Percentiles rank a stretch among this genome's conserved stretches.
Evolutionary conservation across 169 alveolate genomes (phyloP).

Genomic region (Eimeria maxima): DNA sequence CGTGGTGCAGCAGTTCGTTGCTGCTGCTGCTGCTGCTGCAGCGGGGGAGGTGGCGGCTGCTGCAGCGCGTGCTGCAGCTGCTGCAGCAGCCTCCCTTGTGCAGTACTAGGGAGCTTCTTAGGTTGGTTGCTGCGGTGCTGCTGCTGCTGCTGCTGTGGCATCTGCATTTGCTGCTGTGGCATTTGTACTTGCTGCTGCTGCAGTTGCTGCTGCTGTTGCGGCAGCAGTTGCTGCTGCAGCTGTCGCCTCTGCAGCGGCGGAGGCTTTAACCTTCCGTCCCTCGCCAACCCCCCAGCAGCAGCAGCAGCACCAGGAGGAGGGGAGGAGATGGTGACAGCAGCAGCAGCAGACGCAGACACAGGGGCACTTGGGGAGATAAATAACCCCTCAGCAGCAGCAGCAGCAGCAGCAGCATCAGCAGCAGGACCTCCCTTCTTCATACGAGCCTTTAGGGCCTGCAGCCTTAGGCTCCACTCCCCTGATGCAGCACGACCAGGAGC

Average conservation of each 20-base stretch:
- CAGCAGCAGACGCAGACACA: background rate
- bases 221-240: constrained; percentile 39
- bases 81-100: background rate
- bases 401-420: background rate
- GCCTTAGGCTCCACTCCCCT: background rate
- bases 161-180: too few relatives aligned
- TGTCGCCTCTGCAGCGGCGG: constrained; percentile 53
- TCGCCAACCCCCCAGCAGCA: constrained; percentile 20
- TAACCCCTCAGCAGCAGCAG: background rate
- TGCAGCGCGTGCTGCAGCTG: constrained; percentile 18
- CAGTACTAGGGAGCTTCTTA: background rate
- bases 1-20: background rate
- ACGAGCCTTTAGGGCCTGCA: background rate
- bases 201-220: too few relatives aligned
- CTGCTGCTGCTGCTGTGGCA: constrained; percentile 13
- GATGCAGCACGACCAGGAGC: background rate
- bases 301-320: constrained; percentile 49
- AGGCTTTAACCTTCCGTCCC: constrained; percentile 73
- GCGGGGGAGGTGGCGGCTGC: background rate
- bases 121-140: background rate
- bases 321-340: background rate
- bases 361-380: background rate
- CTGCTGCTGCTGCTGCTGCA: background rate
- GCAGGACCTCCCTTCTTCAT: constrained; percentile 11
- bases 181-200: too few relatives aligned